These are phyloP conservation scores for Venturia carpophila DNA, from an alignment of 2,329 filamentous ascomycete species.

Conservation along the genomic window DNA sequence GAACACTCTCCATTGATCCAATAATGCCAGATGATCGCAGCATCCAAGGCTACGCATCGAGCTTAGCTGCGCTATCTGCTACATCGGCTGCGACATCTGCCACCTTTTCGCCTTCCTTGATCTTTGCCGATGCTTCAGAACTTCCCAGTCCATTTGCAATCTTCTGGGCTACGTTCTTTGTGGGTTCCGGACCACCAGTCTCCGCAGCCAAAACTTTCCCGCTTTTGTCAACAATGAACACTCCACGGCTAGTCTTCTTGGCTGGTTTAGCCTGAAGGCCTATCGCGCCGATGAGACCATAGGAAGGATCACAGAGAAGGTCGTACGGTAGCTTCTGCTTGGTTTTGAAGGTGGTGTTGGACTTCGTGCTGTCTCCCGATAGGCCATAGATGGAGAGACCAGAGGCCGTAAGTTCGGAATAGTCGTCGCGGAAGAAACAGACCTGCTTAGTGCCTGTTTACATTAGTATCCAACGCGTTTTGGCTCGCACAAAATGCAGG, in stretches of 20 bases:
- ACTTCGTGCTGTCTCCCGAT: slow-evolving; percentile 77
- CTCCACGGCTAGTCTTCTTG: slow-evolving; percentile 73
- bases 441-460: slow-evolving; percentile 77
- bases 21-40: background rate
- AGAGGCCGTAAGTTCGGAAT: slow-evolving; percentile 64
- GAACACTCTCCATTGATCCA: background rate
- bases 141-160: slow-evolving; percentile 38
- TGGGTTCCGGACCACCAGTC: slow-evolving; percentile 67
- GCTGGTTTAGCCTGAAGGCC: slow-evolving; percentile 74
- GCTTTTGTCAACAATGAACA: slow-evolving; percentile 76
- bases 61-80: slow-evolving; percentile 16
- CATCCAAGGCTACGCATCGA: background rate
- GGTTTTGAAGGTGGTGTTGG: slow-evolving; percentile 85
- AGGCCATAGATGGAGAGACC: slow-evolving; percentile 87
- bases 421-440: slow-evolving; percentile 85
- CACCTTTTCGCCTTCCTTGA: slow-evolving; percentile 35
- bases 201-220: slow-evolving; percentile 73
- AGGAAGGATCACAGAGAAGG: slow-evolving; percentile 73
- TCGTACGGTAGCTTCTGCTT: slow-evolving; percentile 87
- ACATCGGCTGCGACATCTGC: slow-evolving; percentile 30
- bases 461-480: background rate
- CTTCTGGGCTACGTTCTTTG: slow-evolving; percentile 67
- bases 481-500: background rate
- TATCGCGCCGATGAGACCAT: slow-evolving; percentile 71
- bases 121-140: background rate